Evolutionary conservation across 768 basidiomycete genomes (phyloP).

Genomic region (Termitomyces sp.): DNA sequence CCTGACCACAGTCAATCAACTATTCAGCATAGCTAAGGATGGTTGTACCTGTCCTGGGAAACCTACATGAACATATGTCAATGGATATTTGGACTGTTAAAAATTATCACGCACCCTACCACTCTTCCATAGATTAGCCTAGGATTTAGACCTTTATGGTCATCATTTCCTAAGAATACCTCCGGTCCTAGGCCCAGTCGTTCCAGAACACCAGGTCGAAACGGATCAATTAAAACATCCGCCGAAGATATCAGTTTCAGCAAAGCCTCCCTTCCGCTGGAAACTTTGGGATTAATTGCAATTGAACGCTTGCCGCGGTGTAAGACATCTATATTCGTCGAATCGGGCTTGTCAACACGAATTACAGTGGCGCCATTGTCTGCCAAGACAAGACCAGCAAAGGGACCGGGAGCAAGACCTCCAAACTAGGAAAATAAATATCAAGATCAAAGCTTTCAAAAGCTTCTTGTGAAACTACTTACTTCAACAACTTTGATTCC

Average conservation of each 20-base stretch:
- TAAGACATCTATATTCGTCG: conserved; percentile 44
- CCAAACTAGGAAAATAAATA: conserved; percentile 49
- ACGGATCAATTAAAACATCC: conserved; percentile 83
- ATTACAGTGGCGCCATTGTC: conserved; percentile 77
- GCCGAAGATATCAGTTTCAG: conserved; percentile 56
- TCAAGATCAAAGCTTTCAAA: not conserved
- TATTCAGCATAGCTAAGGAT: not conserved
- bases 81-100: not conserved
- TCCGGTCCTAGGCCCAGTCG: conserved; percentile 72
- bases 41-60: conserved; percentile 49
- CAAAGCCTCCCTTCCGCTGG: conserved; percentile 50
- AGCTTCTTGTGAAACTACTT: not conserved
- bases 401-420: conserved; percentile 79
- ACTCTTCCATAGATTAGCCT: conserved; percentile 71
- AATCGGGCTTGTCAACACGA: conserved; percentile 63
- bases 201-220: conserved; percentile 80
- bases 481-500: conserved; percentile 22
- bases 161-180: conserved; percentile 52
- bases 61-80: conserved; percentile 30
- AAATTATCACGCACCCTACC: conserved; percentile 48
- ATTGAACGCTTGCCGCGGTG: conserved; percentile 76
- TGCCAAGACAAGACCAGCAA: conserved; percentile 70
- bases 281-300: conserved; percentile 58
- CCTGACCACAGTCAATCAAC: conserved; percentile 35
- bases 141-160: conserved; percentile 48